Conservation (phyloP, 2,329 filamentous ascomycete genomes). For the Ascochyta fabae region DNA sequence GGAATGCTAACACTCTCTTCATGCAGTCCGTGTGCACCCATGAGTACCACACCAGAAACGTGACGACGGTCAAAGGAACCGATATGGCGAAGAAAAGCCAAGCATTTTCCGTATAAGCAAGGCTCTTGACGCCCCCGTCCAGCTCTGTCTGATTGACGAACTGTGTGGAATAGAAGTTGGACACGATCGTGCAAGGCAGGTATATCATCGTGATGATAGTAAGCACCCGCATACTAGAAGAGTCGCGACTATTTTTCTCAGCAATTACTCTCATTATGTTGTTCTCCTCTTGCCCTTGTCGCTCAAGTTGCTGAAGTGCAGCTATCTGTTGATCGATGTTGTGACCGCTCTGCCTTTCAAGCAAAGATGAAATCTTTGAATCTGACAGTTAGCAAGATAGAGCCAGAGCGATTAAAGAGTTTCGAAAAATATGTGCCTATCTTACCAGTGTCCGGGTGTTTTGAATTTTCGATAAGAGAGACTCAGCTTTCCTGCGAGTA, state of each 20-base stretch:
- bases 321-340: slow-evolving; percentile 29
- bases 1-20: not conserved
- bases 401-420: no score
- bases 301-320: slow-evolving; percentile 25
- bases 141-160: slow-evolving; percentile 27
- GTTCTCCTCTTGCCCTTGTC: slow-evolving; percentile 27
- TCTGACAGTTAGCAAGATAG: not conserved
- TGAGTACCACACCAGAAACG: slow-evolving; percentile 27
- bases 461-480: not conserved
- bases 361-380: slow-evolving; percentile 25
- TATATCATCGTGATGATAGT: slow-evolving; percentile 38
- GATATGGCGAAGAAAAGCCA: slow-evolving; percentile 36
- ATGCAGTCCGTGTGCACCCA: slow-evolving; percentile 16
- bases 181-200: slow-evolving; percentile 32
- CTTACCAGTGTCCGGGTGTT: slow-evolving; percentile 8
- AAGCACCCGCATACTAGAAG: slow-evolving; percentile 30
- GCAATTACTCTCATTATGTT: slow-evolving; percentile 28
- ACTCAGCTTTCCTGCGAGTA: slow-evolving; percentile 1
- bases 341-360: slow-evolving; percentile 25
- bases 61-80: slow-evolving; percentile 28
- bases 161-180: slow-evolving; percentile 37
- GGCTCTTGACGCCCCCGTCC: slow-evolving; percentile 3
- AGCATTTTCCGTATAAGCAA: slow-evolving; percentile 26
- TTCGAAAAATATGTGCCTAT: not conserved
- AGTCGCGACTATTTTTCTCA: slow-evolving; percentile 31